Evolutionary conservation across 2,329 filamentous ascomycete genomes (phyloP).

Genomic region (Xylariales sp.): DNA sequence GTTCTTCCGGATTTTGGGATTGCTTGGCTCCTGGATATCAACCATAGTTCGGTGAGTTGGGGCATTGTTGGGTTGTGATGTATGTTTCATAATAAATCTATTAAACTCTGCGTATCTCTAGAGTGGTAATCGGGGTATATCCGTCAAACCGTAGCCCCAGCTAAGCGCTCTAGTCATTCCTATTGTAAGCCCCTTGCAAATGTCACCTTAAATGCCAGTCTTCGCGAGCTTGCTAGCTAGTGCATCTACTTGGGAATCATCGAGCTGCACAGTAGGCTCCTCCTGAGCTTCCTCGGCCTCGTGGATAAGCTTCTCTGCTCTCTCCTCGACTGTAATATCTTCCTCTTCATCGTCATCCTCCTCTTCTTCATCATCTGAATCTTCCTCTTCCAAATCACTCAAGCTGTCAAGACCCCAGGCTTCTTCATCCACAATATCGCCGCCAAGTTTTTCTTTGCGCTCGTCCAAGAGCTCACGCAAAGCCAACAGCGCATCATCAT

Average conservation of each 20-base stretch:
- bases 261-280: slow-evolving; percentile 64
- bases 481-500: slow-evolving; percentile 66
- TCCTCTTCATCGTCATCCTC: slow-evolving; percentile 65
- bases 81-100: not conserved
- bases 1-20: too few species aligned
- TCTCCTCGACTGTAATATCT: slow-evolving; percentile 52
- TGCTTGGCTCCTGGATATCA: too few species aligned
- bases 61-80: not conserved
- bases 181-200: too few species aligned
- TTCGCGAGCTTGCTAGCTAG: slow-evolving; percentile 73
- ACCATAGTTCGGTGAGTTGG: too few species aligned
- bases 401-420: slow-evolving; percentile 83
- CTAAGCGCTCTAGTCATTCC: too few species aligned
- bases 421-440: slow-evolving; percentile 66
- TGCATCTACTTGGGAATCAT: slow-evolving; percentile 76
- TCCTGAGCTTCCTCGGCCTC: slow-evolving; percentile 69
- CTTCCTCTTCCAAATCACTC: slow-evolving; percentile 76
- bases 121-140: slow-evolving; percentile 4
- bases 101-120: too few species aligned
- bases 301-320: slow-evolving; percentile 65
- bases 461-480: slow-evolving; percentile 70
- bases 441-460: slow-evolving; percentile 70
- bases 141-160: too few species aligned
- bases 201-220: slow-evolving; percentile 55
- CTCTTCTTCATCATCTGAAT: slow-evolving; percentile 65